These are phyloP conservation scores for Neurospora sublineolata DNA, from an alignment of 495 filamentous ascomycete genomes.

Conservation along the genomic window DNA sequence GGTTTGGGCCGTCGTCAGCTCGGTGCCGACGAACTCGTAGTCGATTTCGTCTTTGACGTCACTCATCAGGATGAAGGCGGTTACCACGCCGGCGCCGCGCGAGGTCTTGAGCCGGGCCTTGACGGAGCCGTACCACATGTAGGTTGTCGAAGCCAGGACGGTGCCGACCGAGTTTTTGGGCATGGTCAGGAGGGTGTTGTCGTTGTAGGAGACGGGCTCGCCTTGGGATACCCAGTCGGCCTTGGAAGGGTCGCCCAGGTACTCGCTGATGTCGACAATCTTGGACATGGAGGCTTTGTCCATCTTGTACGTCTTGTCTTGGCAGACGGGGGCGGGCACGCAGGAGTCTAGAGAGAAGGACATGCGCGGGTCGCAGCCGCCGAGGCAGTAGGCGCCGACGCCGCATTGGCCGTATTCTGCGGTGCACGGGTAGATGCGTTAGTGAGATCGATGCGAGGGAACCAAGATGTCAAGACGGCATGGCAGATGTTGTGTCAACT, in stretches of 20 bases:
- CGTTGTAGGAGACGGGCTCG: constrained; percentile 47
- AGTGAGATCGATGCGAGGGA: constrained; percentile 8
- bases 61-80: constrained; percentile 86
- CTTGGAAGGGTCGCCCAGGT: constrained; percentile 68
- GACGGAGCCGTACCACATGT: constrained; percentile 96
- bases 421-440: constrained; percentile 12
- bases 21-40: constrained; percentile 82
- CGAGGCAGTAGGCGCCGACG: constrained; percentile 89
- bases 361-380: constrained; percentile 80
- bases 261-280: constrained; percentile 58
- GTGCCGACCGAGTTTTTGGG: constrained; percentile 68
- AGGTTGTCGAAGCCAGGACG: constrained; percentile 75
- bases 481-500: neutral
- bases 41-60: constrained; percentile 98
- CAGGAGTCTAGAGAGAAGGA: constrained; percentile 77
- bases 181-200: constrained; percentile 76
- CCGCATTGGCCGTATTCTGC: constrained; percentile 89
- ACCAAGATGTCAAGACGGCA: constrained; percentile 1
- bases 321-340: constrained; percentile 72
- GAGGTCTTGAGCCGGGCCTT: constrained; percentile 77
- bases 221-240: constrained; percentile 87
- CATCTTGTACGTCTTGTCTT: constrained; percentile 60
- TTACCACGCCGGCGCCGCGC: constrained; percentile 77
- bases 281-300: constrained; percentile 47
- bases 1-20: constrained; percentile 68